These are phyloP conservation scores for Pelagophyceae sp. DNA, from an alignment of 352 stramenopile species.

Conservation along the genomic window DNA sequence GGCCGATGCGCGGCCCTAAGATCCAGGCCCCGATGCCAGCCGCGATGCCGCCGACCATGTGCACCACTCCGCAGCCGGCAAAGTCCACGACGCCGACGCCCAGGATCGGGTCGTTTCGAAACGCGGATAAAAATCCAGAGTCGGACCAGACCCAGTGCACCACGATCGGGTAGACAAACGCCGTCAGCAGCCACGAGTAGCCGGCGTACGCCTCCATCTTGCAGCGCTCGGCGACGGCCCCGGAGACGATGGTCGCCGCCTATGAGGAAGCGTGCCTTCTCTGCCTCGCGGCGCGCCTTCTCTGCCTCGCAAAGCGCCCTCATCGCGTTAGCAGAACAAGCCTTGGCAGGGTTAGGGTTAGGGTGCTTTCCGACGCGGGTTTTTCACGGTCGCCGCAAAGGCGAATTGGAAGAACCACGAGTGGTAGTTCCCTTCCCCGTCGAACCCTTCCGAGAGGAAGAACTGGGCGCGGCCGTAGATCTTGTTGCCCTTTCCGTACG, in stretches of 20 bases:
- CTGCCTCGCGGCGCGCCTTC: too few relatives aligned
- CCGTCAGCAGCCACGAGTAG: constrained; percentile 44
- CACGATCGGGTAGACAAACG: constrained; percentile 53
- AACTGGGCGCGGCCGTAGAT: constrained; percentile 43
- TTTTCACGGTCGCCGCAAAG: constrained; percentile 43
- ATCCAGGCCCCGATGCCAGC: constrained; percentile 38
- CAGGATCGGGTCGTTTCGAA: constrained; percentile 24
- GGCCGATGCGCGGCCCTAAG: constrained; percentile 42
- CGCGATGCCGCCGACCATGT: constrained; percentile 54
- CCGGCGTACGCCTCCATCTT: constrained; percentile 44
- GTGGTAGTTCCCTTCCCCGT: constrained; percentile 39
- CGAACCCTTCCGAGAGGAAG: constrained; percentile 32
- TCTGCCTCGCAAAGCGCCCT: too few relatives aligned
- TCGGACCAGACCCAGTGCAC: constrained; percentile 45
- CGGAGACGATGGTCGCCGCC: constrained; percentile 45
- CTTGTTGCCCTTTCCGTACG: constrained; percentile 36
- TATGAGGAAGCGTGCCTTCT: too few relatives aligned
- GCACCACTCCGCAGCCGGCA: constrained; percentile 54
- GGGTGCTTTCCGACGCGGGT: too few relatives aligned
- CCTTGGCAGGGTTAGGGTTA: too few relatives aligned
- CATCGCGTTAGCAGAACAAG: too few relatives aligned
- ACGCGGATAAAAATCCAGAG: constrained; percentile 42
- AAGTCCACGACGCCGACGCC: constrained; percentile 46
- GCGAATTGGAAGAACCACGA: constrained; percentile 55
- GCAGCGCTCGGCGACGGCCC: constrained; percentile 45